Percentiles rank a stretch among this genome's conserved stretches.
phyloP scores from a whole-genome alignment of 1,139 yeast genomes.

The Meyerozyma smithsonii region DNA sequence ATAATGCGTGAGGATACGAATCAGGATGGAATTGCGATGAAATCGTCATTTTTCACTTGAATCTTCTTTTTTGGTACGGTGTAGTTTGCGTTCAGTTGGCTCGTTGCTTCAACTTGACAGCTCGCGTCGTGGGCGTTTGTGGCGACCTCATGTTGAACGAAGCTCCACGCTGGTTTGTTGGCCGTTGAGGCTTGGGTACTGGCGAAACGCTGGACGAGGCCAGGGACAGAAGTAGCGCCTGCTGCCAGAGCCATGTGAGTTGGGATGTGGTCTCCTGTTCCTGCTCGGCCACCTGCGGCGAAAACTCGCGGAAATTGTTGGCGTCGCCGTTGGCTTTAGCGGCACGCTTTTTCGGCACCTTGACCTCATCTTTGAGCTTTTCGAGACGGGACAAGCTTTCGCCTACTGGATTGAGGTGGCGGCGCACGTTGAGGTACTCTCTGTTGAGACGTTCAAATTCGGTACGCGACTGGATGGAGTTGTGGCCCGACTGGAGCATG shows the following conservation, averaged over 20 bases:
- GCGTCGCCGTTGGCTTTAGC: constrained; percentile 13
- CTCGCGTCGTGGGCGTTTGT: constrained; percentile 34
- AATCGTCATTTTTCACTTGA: background rate
- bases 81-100: background rate
- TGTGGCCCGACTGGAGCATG: constrained; percentile 32
- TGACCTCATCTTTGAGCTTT: constrained; percentile 8
- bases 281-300: constrained; percentile 28
- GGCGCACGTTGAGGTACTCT: constrained; percentile 65
- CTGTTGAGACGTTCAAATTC: constrained; percentile 74
- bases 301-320: constrained; percentile 33
- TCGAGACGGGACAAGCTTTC: constrained; percentile 52
- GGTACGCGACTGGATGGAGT: constrained; percentile 60
- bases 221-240: constrained; percentile 24
- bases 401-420: constrained; percentile 65
- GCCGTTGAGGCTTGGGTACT: constrained; percentile 7
- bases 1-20: constrained; percentile 1
- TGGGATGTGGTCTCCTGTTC: constrained; percentile 25
- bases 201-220: constrained; percentile 13
- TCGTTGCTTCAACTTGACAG: constrained; percentile 24
- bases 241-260: constrained; percentile 39
- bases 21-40: too few species aligned
- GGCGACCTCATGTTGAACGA: constrained; percentile 14
- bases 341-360: constrained; percentile 12
- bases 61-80: background rate
- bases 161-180: background rate